Evolutionary conservation across 2,329 filamentous ascomycete genomes (phyloP).

Genomic region (Fusarium citri): DNA sequence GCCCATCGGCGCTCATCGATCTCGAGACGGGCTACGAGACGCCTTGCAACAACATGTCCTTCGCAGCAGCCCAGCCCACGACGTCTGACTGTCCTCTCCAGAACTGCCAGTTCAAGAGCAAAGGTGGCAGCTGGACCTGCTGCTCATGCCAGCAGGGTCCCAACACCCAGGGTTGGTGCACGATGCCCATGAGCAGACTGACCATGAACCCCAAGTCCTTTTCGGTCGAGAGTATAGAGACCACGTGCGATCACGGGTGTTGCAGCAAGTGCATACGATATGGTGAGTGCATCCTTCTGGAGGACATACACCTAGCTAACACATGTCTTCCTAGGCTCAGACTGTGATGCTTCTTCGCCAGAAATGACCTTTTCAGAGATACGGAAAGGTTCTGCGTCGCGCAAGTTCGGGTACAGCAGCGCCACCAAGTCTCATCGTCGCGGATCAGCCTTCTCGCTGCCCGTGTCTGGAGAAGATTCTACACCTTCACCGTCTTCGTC

Average conservation of each 20-base stretch:
- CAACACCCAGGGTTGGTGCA: slow-evolving; percentile 66
- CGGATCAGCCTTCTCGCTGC: slow-evolving; percentile 45
- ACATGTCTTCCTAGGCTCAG: slow-evolving; percentile 45
- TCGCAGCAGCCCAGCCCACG: slow-evolving; percentile 59
- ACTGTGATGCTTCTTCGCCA: slow-evolving; percentile 48
- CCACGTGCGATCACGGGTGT: slow-evolving; percentile 64
- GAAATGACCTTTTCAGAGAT: slow-evolving; percentile 53
- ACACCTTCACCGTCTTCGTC: slow-evolving; percentile 39
- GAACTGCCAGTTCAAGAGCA: slow-evolving; percentile 63
- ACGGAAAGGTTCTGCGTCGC: slow-evolving; percentile 52
- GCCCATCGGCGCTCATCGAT: slow-evolving; percentile 60
- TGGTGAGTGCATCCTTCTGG: slow-evolving; percentile 45
- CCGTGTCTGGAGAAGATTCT: slow-evolving; percentile 22
- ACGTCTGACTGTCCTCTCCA: slow-evolving; percentile 60
- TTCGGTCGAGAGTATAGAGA: slow-evolving; percentile 53
- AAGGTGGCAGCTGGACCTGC: slow-evolving; percentile 65
- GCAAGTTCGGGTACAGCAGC: slow-evolving; percentile 52
- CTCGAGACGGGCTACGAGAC: slow-evolving; percentile 62
- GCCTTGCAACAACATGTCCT: slow-evolving; percentile 61
- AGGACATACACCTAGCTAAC: background rate
- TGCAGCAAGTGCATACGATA: slow-evolving; percentile 61
- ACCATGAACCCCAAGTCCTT: slow-evolving; percentile 49
- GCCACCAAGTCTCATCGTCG: slow-evolving; percentile 48
- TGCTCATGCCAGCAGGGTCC: slow-evolving; percentile 64
- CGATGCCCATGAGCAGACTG: slow-evolving; percentile 50